Conservation (phyloP, 2,329 filamentous ascomycete genomes). For the Aspergillaceae sp. region DNA sequence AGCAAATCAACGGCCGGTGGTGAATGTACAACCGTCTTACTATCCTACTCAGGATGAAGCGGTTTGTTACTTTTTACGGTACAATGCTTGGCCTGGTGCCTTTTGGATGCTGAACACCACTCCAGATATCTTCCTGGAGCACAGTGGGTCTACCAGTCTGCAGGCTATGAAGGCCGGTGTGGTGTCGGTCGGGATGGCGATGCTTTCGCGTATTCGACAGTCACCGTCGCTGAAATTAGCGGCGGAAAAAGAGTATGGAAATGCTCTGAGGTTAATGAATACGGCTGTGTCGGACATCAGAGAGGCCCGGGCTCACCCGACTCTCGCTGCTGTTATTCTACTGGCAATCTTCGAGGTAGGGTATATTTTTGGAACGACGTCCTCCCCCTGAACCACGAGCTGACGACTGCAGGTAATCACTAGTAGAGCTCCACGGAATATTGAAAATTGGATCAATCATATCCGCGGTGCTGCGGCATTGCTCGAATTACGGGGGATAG, state of each 20-base stretch:
- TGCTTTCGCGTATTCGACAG: conserved; percentile 47
- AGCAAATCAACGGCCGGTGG: conserved; percentile 9
- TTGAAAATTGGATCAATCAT: conserved; percentile 49
- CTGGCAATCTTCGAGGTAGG: conserved; percentile 55
- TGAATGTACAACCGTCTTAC: conserved; percentile 17
- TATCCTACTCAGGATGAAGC: conserved; percentile 24
- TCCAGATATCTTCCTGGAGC: conserved; percentile 12
- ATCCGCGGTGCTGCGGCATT: conserved; percentile 53
- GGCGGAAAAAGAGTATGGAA: conserved; percentile 47
- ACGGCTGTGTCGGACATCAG: conserved; percentile 23
- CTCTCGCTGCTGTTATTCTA: conserved; percentile 48
- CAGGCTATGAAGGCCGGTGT: conserved; percentile 41
- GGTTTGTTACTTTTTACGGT: conserved; percentile 28
- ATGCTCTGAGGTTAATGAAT: conserved; percentile 41
- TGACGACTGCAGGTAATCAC: conserved; percentile 23
- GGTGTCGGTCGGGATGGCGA: conserved; percentile 51
- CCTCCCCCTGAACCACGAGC: not conserved
- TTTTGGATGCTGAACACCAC: conserved; percentile 19
- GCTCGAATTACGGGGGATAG: conserved; percentile 37
- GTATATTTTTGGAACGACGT: too few species aligned
- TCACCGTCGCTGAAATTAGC: conserved; percentile 39
- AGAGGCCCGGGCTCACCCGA: conserved; percentile 33
- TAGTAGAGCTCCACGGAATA: conserved; percentile 37
- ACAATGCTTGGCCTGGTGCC: conserved; percentile 24
- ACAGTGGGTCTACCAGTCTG: conserved; percentile 16